Evolutionary conservation across 2,329 filamentous ascomycete genomes (phyloP).

Genomic region (Trichoderma arundinaceum): DNA sequence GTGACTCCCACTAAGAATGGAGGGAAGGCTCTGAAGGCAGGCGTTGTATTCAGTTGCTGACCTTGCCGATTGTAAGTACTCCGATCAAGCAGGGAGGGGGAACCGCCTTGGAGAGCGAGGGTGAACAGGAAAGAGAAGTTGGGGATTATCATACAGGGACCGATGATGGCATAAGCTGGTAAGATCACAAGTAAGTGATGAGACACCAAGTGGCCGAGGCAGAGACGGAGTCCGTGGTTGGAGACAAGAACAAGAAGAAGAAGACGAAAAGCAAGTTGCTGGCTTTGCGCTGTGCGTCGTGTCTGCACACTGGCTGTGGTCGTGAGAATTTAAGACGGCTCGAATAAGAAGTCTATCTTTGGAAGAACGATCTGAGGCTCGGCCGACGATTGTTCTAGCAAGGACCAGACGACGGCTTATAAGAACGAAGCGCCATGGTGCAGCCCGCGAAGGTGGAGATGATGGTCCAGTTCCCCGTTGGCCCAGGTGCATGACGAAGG

Average conservation of each 20-base stretch:
- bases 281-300: background rate
- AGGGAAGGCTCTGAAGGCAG: constrained; percentile 19
- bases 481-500: constrained; percentile 31
- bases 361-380: constrained; percentile 31
- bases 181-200: background rate
- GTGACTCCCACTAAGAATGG: constrained; percentile 11
- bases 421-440: constrained; percentile 30
- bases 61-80: constrained; percentile 10
- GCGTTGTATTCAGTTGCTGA: constrained; percentile 18
- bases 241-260: background rate
- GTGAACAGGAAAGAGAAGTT: background rate
- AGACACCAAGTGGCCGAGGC: background rate
- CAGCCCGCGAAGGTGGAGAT: constrained; percentile 29
- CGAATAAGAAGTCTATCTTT: constrained; percentile 31
- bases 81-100: background rate
- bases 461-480: constrained; percentile 17
- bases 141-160: constrained; percentile 6
- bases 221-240: background rate
- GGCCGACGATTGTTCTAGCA: constrained; percentile 21
- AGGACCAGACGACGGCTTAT: constrained; percentile 32
- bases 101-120: no score
- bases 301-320: background rate
- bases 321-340: constrained; percentile 3
- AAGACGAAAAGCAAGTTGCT: background rate
- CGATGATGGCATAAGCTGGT: background rate